Conservation (phyloP, 192 early-diverging fungal species). For the Backusella luteola region DNA sequence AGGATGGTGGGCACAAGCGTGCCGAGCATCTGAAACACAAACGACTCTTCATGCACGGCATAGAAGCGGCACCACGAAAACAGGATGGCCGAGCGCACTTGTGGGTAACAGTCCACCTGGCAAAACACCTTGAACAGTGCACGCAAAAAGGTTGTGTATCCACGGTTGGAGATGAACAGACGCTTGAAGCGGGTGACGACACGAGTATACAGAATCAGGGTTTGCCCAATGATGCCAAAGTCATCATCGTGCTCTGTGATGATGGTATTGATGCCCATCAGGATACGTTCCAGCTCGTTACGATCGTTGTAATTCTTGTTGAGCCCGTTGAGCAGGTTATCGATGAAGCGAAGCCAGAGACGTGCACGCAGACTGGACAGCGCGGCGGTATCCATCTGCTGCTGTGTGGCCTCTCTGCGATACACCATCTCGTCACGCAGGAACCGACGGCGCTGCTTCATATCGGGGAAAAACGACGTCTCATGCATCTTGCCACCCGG, state of each 20-base stretch:
- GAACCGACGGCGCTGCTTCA: not conserved
- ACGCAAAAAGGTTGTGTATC: constrained; percentile 50
- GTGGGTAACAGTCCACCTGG: constrained; percentile 34
- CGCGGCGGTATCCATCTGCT: constrained; percentile 15
- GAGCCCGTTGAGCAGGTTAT: constrained; percentile 47
- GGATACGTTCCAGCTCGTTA: constrained; percentile 43
- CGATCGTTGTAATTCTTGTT: constrained; percentile 52
- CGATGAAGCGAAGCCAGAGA: constrained; percentile 52
- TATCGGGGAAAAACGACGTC: constrained; percentile 37
- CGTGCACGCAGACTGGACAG: constrained; percentile 50
- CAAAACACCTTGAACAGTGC: constrained; percentile 58
- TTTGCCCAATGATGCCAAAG: constrained; percentile 50
- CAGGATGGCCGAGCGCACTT: constrained; percentile 44
- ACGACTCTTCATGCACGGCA: constrained; percentile 54
- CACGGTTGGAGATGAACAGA: constrained; percentile 50
- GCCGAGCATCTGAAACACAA: constrained; percentile 57
- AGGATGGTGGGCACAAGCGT: constrained; percentile 49
- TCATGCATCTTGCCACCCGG: constrained; percentile 28
- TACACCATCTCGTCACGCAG: not conserved
- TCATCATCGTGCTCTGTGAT: constrained; percentile 47
- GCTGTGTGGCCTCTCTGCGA: constrained; percentile 10
- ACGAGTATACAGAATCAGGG: constrained; percentile 46
- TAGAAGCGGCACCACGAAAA: constrained; percentile 52
- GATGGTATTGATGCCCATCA: constrained; percentile 51
- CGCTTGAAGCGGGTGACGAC: constrained; percentile 47